These are phyloP conservation scores for Chloromonas sp. DNA, from an alignment of 163 green algal genomes.

Conservation along the genomic window DNA sequence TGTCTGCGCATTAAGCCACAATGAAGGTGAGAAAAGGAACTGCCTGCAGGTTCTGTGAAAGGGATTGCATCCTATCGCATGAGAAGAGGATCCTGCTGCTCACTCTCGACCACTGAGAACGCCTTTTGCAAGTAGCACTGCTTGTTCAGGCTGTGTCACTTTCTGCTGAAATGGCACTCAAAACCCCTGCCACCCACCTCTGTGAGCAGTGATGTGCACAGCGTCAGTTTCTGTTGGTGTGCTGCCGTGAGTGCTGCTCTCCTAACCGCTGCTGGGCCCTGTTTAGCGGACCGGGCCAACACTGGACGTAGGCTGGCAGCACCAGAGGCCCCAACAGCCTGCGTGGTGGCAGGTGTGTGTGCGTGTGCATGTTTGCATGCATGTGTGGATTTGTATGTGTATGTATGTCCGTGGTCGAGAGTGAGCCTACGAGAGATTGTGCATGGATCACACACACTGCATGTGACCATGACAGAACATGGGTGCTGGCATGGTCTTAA, in stretches of 20 bases:
- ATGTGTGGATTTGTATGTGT: too few relatives aligned
- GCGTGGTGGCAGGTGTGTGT: conserved; percentile 1
- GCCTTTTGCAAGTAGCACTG: not conserved
- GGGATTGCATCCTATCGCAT: too few relatives aligned
- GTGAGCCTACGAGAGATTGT: too few relatives aligned
- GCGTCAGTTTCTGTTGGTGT: conserved; percentile 21
- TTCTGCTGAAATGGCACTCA: too few relatives aligned
- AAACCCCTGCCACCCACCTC: conserved; percentile 16
- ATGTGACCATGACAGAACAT: too few relatives aligned
- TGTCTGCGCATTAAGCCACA: too few relatives aligned
- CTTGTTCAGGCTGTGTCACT: not conserved
- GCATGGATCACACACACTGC: too few relatives aligned
- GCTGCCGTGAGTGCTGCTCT: conserved; percentile 15
- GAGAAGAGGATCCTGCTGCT: not conserved
- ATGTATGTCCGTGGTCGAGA: too few relatives aligned
- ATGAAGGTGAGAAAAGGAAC: not conserved
- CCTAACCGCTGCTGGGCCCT: conserved; percentile 11
- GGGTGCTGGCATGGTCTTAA: too few relatives aligned
- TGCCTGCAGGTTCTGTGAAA: not conserved
- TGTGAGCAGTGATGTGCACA: conserved; percentile 22
- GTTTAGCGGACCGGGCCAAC: conserved; percentile 14
- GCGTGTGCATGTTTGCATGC: not conserved
- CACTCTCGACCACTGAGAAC: not conserved
- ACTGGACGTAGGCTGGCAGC: conserved; percentile 20
- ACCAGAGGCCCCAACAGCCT: conserved; percentile 20